Evolutionary conservation across 2,329 filamentous ascomycete genomes (phyloP).

Genomic region (Sporothrix brunneoviolacea): DNA sequence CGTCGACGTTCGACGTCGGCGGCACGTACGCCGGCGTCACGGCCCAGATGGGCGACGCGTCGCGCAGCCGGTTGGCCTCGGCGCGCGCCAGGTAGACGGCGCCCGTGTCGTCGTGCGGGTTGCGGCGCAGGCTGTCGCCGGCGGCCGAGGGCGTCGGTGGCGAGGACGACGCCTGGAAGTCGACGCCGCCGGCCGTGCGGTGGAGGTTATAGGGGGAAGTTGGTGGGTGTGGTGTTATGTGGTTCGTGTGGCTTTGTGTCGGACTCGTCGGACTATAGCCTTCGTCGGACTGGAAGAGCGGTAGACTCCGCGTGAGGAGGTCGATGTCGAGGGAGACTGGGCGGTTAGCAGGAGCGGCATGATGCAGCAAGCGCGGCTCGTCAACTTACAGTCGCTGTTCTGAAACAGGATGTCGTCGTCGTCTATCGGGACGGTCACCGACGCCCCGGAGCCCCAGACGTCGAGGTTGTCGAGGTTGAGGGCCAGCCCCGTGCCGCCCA

Average conservation of each 20-base stretch:
- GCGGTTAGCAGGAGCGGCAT: no score
- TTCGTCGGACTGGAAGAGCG: background rate
- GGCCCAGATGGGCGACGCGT: slow-evolving; percentile 11
- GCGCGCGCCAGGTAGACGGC: slow-evolving; percentile 5
- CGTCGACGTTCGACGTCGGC: slow-evolving; percentile 10
- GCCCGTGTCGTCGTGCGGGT: background rate
- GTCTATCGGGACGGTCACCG: background rate
- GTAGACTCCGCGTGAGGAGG: slow-evolving; percentile 1
- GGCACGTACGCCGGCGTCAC: slow-evolving; percentile 8
- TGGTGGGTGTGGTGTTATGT: background rate
- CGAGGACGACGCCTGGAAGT: background rate
- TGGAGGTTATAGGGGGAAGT: background rate
- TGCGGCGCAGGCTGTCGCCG: background rate
- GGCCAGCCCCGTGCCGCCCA: background rate
- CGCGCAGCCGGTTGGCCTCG: slow-evolving; percentile 12
- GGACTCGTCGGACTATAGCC: no score
- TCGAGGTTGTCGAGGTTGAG: slow-evolving; percentile 5
- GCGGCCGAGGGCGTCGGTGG: background rate
- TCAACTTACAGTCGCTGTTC: slow-evolving; percentile 8
- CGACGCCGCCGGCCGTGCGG: background rate
- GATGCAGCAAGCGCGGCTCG: no score
- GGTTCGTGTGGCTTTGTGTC: no score
- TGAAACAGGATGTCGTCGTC: background rate
- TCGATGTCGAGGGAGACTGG: slow-evolving; percentile 12
- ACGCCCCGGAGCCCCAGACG: background rate